phyloP scores from a whole-genome alignment of 441 rosid species.

The Pelargonium cotyledonis region DNA sequence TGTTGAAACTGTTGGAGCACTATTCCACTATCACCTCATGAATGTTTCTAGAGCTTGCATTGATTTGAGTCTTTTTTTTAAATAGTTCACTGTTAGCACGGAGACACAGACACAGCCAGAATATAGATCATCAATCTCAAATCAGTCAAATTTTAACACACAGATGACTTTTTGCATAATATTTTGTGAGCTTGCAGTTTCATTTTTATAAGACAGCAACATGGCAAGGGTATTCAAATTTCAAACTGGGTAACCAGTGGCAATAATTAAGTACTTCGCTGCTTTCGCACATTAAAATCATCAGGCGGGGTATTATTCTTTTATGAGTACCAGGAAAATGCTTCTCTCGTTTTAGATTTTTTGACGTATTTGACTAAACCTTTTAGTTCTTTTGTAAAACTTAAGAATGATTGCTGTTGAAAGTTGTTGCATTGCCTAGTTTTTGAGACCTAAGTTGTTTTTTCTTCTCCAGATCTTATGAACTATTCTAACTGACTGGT shows the following conservation, averaged over 20 bases:
- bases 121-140: neutral
- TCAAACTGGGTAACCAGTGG: neutral
- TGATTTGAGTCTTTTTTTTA: neutral
- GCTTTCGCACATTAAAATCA: neutral
- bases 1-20: neutral
- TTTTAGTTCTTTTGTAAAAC: neutral
- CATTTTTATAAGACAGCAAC: neutral
- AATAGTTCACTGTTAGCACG: neutral
- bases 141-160: neutral
- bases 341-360: neutral
- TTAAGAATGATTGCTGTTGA: neutral
- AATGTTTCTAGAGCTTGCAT: neutral
- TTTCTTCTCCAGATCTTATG: neutral
- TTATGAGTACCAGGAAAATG: neutral
- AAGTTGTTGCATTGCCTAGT: conserved; percentile 3
- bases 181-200: conserved; percentile 6
- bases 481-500: conserved; percentile 7
- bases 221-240: conserved; percentile 3
- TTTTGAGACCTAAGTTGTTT: conserved; percentile 10
- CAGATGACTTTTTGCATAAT: conserved; percentile 5
- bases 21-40: neutral
- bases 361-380: neutral
- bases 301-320: neutral
- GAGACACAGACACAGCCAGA: neutral
- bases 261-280: neutral